phyloP scores from a whole-genome alignment of 2,329 filamentous ascomycete species.

The Cladosporium halotolerans region DNA sequence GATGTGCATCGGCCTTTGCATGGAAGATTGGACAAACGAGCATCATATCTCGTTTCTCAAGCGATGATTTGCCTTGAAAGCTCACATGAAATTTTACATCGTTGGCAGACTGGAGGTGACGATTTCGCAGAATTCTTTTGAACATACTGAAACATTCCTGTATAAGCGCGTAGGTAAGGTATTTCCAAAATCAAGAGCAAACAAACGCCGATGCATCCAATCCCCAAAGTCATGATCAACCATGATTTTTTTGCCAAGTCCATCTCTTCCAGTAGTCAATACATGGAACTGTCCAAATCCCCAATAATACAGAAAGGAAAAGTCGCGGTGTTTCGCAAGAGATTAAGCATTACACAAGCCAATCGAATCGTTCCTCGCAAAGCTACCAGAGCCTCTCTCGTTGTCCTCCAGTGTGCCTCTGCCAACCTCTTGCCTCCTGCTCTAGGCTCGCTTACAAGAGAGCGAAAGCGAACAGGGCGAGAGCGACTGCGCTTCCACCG shows the following conservation, averaged over 20 bases:
- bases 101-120: no score
- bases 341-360: conserved; percentile 1
- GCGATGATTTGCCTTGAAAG: no score
- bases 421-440: not conserved
- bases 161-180: no score
- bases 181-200: not conserved
- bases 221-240: not conserved
- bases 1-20: no score
- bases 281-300: not conserved
- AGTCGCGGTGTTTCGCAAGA: not conserved
- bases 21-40: no score
- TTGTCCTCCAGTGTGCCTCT: not conserved
- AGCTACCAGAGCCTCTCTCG: conserved; percentile 2
- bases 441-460: not conserved
- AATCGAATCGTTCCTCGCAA: not conserved
- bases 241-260: not conserved
- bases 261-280: not conserved
- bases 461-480: conserved; percentile 1
- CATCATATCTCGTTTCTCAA: no score
- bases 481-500: conserved; percentile 3
- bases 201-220: not conserved
- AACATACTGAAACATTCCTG: no score
- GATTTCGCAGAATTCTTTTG: no score
- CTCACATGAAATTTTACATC: no score
- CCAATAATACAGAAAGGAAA: not conserved